These are phyloP conservation scores for Yamadazyma siamensis DNA, from an alignment of 1,139 yeast genomes.

Conservation along the genomic window DNA sequence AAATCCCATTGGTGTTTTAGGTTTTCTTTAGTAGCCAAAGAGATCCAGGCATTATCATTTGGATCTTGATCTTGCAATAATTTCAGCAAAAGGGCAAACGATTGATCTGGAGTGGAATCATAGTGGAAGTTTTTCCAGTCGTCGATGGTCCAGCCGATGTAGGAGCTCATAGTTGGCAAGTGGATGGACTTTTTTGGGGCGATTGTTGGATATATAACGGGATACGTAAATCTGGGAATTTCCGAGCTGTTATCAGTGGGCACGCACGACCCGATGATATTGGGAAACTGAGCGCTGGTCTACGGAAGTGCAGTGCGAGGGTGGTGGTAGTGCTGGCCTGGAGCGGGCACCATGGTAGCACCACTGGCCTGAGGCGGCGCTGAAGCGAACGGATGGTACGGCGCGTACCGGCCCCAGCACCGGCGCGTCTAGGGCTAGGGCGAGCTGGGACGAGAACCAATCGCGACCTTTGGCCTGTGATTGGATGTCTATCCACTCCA, in stretches of 20 bases:
- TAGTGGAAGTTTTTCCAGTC: constrained; percentile 73
- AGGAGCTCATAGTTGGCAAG: no score
- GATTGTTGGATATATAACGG: not conserved
- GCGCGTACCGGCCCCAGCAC: no score
- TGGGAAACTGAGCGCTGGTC: no score
- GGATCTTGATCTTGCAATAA: constrained; percentile 47
- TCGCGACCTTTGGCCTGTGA: no score
- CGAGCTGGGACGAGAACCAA: no score
- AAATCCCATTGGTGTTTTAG: constrained; percentile 76
- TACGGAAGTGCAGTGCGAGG: no score
- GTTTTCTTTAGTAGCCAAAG: constrained; percentile 59
- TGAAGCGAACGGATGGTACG: no score
- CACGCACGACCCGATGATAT: not conserved
- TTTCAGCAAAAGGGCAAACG: constrained; percentile 46
- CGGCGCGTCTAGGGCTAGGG: no score
- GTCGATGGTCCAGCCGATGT: constrained; percentile 38
- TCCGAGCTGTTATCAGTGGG: constrained; percentile 3
- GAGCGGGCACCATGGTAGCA: no score
- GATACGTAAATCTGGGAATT: constrained; percentile 1
- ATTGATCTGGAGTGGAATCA: constrained; percentile 58
- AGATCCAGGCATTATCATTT: constrained; percentile 87
- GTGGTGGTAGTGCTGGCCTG: no score
- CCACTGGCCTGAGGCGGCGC: no score
- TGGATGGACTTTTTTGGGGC: not conserved
- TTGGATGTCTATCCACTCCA: no score